These are phyloP conservation scores for Mortierella antarctica DNA, from an alignment of 192 early-diverging fungal genomes.

Conservation along the genomic window DNA sequence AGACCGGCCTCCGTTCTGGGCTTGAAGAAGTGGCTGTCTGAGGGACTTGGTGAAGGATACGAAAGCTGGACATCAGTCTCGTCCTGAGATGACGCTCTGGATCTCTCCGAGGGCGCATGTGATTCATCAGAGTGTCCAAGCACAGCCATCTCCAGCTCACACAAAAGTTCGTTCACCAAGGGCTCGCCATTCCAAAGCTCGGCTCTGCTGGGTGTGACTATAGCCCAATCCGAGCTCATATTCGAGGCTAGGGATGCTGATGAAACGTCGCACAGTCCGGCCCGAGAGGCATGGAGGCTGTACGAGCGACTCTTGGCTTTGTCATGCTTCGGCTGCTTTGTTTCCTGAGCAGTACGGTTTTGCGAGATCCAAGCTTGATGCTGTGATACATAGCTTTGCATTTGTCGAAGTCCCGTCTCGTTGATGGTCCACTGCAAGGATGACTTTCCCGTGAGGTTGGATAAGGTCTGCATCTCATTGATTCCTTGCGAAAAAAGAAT, in stretches of 20 bases:
- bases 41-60: background rate
- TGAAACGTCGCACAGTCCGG: conserved; percentile 12
- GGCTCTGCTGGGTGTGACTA: conserved; percentile 17
- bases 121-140: conserved; percentile 26
- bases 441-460: conserved; percentile 39
- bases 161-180: conserved; percentile 21
- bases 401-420: conserved; percentile 36
- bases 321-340: background rate
- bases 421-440: conserved; percentile 35
- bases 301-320: conserved; percentile 6
- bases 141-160: conserved; percentile 31
- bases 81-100: background rate
- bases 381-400: conserved; percentile 33
- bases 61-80: background rate
- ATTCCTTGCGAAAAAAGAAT: conserved; percentile 44
- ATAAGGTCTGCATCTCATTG: conserved; percentile 51
- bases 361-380: conserved; percentile 33
- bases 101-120: background rate
- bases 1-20: background rate
- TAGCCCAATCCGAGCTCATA: conserved; percentile 32
- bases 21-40: background rate
- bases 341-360: background rate
- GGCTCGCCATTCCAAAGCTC: conserved; percentile 37
- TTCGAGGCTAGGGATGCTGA: conserved; percentile 26
- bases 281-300: conserved; percentile 7